phyloP scores from a whole-genome alignment of 148 eudicot genomes.

The Vaccinium macrocarpon region DNA sequence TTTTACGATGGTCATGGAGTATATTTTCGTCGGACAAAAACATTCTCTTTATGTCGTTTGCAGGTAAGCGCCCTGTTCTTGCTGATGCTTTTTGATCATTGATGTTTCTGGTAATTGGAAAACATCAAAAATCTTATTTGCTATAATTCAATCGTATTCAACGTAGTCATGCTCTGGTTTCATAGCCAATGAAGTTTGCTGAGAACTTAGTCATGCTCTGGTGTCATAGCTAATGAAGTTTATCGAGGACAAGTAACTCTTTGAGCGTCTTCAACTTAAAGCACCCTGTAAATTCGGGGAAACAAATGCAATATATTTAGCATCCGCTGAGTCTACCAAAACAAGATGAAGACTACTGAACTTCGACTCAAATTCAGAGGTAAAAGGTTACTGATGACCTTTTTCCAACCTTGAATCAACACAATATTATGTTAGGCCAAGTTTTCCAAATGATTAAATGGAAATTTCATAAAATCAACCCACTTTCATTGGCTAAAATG shows the following conservation, averaged over 20 bases:
- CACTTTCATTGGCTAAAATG: too few relatives aligned
- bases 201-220: neutral
- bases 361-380: neutral
- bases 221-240: too few relatives aligned
- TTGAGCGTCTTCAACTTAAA: too few relatives aligned
- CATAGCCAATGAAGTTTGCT: too few relatives aligned
- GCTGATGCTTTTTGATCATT: neutral
- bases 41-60: constrained; percentile 41
- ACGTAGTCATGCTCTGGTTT: neutral
- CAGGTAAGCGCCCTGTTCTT: constrained; percentile 35
- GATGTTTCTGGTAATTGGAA: neutral
- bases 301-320: neutral
- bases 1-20: constrained; percentile 74
- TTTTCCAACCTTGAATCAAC: neutral
- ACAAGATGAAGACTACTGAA: neutral
- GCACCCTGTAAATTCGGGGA: neutral
- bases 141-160: neutral
- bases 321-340: neutral
- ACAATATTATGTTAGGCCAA: neutral
- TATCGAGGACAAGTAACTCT: too few relatives aligned
- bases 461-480: too few relatives aligned
- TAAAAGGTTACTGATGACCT: neutral
- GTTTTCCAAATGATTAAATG: too few relatives aligned
- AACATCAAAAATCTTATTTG: neutral
- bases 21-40: constrained; percentile 42